phyloP scores from a whole-genome alignment of 2,329 filamentous ascomycete genomes.

The Penicillium sp. region DNA sequence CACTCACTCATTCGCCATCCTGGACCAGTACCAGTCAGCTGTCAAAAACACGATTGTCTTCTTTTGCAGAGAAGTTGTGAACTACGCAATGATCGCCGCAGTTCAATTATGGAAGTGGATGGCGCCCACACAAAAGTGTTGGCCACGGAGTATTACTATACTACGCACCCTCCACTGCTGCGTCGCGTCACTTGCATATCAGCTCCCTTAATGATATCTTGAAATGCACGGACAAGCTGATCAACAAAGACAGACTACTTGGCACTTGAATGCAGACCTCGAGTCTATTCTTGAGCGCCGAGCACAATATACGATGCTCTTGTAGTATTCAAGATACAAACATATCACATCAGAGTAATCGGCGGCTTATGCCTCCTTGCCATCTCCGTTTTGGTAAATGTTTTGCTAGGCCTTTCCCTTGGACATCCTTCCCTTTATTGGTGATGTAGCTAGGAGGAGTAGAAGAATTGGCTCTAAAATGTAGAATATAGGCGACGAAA shows the following conservation, averaged over 20 bases:
- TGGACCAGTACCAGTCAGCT: neutral
- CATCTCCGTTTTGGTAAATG: too few species aligned
- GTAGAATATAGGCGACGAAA: too few species aligned
- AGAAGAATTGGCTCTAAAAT: too few species aligned
- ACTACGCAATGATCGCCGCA: neutral
- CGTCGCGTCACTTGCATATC: neutral
- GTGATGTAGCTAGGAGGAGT: too few species aligned
- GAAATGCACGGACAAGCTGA: neutral
- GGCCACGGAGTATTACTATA: neutral
- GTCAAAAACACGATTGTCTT: neutral
- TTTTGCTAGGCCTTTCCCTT: too few species aligned
- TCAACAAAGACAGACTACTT: conserved; percentile 12
- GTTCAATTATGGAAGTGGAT: conserved; percentile 2
- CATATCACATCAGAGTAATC: neutral
- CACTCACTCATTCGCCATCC: neutral
- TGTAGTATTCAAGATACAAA: neutral
- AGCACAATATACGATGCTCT: neutral
- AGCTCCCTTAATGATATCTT: neutral
- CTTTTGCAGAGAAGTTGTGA: neutral
- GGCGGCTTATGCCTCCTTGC: too few species aligned
- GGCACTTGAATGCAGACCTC: neutral
- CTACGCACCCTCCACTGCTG: neutral
- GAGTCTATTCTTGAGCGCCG: neutral
- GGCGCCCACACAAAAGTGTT: neutral
- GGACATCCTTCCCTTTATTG: too few species aligned